Base-by-base conservation (phyloP, 2,329 filamentous ascomycete species). In the Proliferodiscus dingleyae region DNA sequence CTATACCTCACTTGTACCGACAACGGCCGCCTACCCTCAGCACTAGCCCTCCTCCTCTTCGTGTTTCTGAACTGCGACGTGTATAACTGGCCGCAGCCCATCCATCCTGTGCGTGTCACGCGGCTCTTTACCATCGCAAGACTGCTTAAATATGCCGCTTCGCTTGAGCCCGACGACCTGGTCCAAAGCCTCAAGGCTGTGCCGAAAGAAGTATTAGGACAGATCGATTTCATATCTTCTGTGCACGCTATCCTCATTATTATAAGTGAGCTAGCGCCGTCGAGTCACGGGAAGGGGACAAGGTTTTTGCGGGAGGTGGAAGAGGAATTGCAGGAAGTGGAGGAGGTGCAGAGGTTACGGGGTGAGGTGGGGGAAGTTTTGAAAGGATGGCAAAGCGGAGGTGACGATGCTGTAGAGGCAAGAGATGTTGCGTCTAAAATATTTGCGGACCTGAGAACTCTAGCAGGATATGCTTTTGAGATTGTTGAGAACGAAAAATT, bases 171-270 rank as follows among this genome's bases (percentile, higher is more conserved):
- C 46, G 28, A 55, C 49, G 28, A 6, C 19, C 26, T 41, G 16
- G 22, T 7, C 9, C 15, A 29, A n/a, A 28, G 33, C 6, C 13
- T 43, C 8, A 2, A 13, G 10, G 33, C 33, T 22, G 19, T 47
- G 9, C 30, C 30, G 6, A 8, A 49, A 1, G 54, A 68, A 16
- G 49, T 58, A 0, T 54, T 79, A 15, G 58, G 60, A 3, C 65
- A 68, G 13, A 68, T 74, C 8, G 77, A 80, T 46, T 74, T 75
- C 50, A 68, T 76, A 3, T 73, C 71, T 8, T 62, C 79, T 40
- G 74, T 72, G 50, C 75, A 81, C 53, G 71, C 72, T 44, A 58
- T 81, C 11, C 63, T 80, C 43, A 63, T 70, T 29, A 67, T 81
- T 54, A 66, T 74, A 10, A 51, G 71, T 16, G 61, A 67, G 23